Percentiles rank a stretch among this genome's conserved stretches.
These are phyloP conservation scores for Fusarium falciforme DNA, from an alignment of 2,329 filamentous ascomycete species.

Conservation along the genomic window DNA sequence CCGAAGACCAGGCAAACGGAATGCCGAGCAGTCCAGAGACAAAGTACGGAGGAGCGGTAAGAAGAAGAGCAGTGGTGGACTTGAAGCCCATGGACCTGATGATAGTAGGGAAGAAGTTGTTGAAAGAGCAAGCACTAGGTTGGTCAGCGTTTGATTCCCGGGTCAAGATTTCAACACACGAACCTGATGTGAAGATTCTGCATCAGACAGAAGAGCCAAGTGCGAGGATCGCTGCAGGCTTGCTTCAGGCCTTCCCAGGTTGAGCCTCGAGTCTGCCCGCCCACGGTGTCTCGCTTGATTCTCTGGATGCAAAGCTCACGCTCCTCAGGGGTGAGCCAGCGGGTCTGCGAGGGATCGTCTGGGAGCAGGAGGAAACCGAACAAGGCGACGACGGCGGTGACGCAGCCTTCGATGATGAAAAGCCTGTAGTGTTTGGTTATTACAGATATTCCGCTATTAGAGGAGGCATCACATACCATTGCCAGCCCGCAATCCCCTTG, in stretches of 20 bases:
- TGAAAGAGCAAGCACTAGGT: slow-evolving; percentile 28
- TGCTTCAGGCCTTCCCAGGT: slow-evolving; percentile 24
- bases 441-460: not conserved
- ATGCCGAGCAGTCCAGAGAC: slow-evolving; percentile 11
- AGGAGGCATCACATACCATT: slow-evolving; percentile 46
- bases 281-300: slow-evolving; percentile 53
- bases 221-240: slow-evolving; percentile 20
- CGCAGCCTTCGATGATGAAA: slow-evolving; percentile 68
- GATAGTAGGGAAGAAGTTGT: slow-evolving; percentile 37
- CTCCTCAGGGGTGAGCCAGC: slow-evolving; percentile 55
- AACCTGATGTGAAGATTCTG: slow-evolving; percentile 29
- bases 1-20: slow-evolving; percentile 44
- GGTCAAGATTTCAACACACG: not conserved
- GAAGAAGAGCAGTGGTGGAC: slow-evolving; percentile 30
- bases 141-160: not conserved
- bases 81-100: slow-evolving; percentile 33
- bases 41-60: slow-evolving; percentile 42
- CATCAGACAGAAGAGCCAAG: slow-evolving; percentile 28
- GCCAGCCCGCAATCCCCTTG: slow-evolving; percentile 68
- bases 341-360: slow-evolving; percentile 54
- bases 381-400: slow-evolving; percentile 34
- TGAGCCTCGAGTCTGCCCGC: slow-evolving; percentile 17
- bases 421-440: slow-evolving; percentile 53
- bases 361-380: slow-evolving; percentile 40
- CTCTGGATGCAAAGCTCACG: slow-evolving; percentile 53